Base-by-base conservation (phyloP, 768 basidiomycete species). In the Auriscalpium orientale region DNA sequence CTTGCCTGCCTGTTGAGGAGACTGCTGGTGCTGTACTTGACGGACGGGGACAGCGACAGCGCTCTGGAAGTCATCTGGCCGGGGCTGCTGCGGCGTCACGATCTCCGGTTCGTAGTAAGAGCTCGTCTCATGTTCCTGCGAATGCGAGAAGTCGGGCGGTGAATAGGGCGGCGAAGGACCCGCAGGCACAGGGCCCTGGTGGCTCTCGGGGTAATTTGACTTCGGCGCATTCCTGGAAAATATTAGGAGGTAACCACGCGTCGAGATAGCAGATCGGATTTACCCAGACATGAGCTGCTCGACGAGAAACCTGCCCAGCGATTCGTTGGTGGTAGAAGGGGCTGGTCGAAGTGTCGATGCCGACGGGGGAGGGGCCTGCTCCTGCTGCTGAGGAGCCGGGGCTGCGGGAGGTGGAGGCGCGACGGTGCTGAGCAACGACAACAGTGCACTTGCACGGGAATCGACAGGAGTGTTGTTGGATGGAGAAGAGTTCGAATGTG, bases 251-350 rank as follows among this genome's bases (percentile, higher is more conserved):
- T 4, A 15, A 53, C 11, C 18, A 12, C 52, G 43, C 22, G 4
- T 44, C 52, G 35, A 43, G 52, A 28, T 13, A 38, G 7, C 20
- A 61, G 56, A 56, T 60, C 55, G 33, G 15, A 76, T 85, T 72
- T 67, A 91, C 89, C 87, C 85, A 55, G 83, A 76, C 83, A 92
- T 88, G 57, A 92, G 74, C 66, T 90, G 87, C 61, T 92, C 89
- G 58, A 92, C 71, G 62, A 91, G 68, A 58, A 83, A 75, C 71
- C 90, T 89, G 56, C 85, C 84, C 66, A 88, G 86, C 0, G 80
- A 70, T 58, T 89, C 85, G 62, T 77, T 81, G 56, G 11, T 66
- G 58, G 77, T 80, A 12, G 79, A 73, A 4, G 82, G 79, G 53
- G 76, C 76, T 13, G 83, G 74, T 65, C 82, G 70, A 59, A 78